Percentiles rank a stretch among this genome's conserved stretches.
These are phyloP conservation scores for Skeletonema marinoi DNA, from an alignment of 108 stramenopile species.

Conservation along the genomic window DNA sequence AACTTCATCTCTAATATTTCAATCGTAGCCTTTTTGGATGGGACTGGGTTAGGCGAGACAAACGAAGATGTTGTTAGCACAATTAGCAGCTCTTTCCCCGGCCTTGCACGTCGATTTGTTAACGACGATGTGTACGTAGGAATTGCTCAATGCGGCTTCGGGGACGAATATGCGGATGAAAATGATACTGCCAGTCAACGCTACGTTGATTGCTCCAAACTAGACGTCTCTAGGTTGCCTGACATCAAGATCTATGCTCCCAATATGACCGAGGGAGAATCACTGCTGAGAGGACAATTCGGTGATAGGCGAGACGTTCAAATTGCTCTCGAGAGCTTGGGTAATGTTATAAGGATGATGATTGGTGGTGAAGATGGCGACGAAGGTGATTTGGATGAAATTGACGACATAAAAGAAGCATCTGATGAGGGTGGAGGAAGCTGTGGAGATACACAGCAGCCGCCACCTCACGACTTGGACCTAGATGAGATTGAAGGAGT, in stretches of 20 bases:
- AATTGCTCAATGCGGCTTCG: conserved; percentile 40
- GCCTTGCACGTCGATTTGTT: conserved; percentile 37
- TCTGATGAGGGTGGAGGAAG: conserved; percentile 1
- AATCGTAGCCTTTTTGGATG: conserved; percentile 44
- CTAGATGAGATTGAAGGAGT: conserved; percentile 24
- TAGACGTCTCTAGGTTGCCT: conserved; percentile 45
- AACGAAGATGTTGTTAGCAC: conserved; percentile 41
- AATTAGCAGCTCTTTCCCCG: conserved; percentile 30
- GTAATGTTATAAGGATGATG: conserved; percentile 38
- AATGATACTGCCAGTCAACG: conserved; percentile 4
- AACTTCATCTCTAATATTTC: conserved; percentile 29
- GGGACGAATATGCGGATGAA: conserved; percentile 28
- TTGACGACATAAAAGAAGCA: conserved; percentile 26
- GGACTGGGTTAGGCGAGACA: conserved; percentile 31
- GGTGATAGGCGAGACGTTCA: conserved; percentile 53
- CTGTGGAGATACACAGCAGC: conserved; percentile 4
- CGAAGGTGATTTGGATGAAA: conserved; percentile 37
- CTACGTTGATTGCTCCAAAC: conserved; percentile 40
- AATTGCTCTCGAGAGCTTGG: conserved; percentile 50
- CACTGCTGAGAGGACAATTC: conserved; percentile 49
- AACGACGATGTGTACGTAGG: conserved; percentile 41
- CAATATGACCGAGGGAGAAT: conserved; percentile 30
- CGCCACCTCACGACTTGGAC: conserved; percentile 8
- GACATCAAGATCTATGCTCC: conserved; percentile 43
- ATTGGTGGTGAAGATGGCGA: conserved; percentile 40